Base-by-base conservation (phyloP, 129 eudicot species). In the Flaveria ramosissima region DNA sequence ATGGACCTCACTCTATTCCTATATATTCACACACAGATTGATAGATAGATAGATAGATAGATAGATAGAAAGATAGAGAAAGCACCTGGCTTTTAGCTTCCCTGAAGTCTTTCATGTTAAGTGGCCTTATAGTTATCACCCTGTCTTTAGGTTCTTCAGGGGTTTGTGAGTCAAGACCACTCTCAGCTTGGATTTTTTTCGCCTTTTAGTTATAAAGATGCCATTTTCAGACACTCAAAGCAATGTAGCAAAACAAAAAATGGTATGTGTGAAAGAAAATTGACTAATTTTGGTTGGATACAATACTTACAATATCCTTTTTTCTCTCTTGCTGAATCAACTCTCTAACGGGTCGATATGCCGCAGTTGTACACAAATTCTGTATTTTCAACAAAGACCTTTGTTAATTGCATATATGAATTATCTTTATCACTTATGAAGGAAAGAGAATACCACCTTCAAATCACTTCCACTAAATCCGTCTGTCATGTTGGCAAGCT, bases 311-410 rank as follows among this genome's bases (percentile, higher is more conserved):
- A 46, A 84, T 47, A 76, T 94, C 99, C 62, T 89, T 91, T 42
- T 76, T 69, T 72, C 90, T 85, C 81, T 94, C 99, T 77, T 89
- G 96, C 82, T 89, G 92, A 82, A 94, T 94, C 78, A 91, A 78
- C 82, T 94, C 99, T 84, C 99, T 84, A 50, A 94, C 97, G 23
- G 99, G 99, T 55, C 98, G 89, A 76, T 90, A 90, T 70, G 98
- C 98, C 70, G 98, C 98, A 59, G 96, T 88, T 64, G 91, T 89
- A 87, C 97, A 94, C 77, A 94, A 87, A 77, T 94, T 94, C 99
- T 94, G 89, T 45, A 69, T 55, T 79, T 20, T 13, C 4, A 70
- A 46, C 61, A 55, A 73, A 17, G 27, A 63, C 47, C n/a, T 48
- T 55, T 48, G 70, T 51, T 50, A 63, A 23, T 52, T 24, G 51